These are phyloP conservation scores for Aspergillus phoenicis DNA, from an alignment of 2,329 filamentous ascomycete genomes.

Conservation along the genomic window DNA sequence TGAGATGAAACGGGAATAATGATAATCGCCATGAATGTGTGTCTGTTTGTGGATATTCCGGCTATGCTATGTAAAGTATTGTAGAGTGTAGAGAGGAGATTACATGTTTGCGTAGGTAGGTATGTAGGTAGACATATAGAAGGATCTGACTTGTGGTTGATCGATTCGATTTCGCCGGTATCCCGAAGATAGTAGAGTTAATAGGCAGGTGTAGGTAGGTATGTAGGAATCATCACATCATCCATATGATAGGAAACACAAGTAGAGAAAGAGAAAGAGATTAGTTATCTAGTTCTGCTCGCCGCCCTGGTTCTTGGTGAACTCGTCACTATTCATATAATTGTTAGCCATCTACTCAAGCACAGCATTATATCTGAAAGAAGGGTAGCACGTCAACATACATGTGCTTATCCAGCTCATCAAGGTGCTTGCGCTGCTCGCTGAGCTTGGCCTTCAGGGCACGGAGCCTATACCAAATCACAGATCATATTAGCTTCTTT, in stretches of 20 bases:
- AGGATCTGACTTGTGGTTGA: neutral
- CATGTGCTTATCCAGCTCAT: constrained; percentile 86
- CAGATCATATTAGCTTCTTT: neutral
- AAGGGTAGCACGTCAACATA: constrained; percentile 49
- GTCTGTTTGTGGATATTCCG: neutral
- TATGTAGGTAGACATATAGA: neutral
- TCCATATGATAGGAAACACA: neutral
- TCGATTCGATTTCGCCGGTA: neutral
- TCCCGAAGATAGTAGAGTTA: neutral
- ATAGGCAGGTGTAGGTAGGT: neutral
- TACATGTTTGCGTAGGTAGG: neutral
- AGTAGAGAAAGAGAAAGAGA: too few relatives aligned
- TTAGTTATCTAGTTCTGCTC: constrained; percentile 52
- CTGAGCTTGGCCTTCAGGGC: constrained; percentile 69
- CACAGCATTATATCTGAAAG: neutral
- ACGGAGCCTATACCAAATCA: constrained; percentile 55
- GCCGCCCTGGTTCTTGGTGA: constrained; percentile 72
- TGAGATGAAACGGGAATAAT: neutral
- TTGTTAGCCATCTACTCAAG: constrained; percentile 14
- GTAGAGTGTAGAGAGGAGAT: neutral
- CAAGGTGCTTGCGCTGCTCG: constrained; percentile 79
- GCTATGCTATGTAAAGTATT: neutral
- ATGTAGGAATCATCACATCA: constrained; percentile 2
- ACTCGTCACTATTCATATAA: constrained; percentile 63
- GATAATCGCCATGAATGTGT: constrained; percentile 1